phyloP scores from a whole-genome alignment of 108 stramenopile genomes.

The Nitzschia sp. region DNA sequence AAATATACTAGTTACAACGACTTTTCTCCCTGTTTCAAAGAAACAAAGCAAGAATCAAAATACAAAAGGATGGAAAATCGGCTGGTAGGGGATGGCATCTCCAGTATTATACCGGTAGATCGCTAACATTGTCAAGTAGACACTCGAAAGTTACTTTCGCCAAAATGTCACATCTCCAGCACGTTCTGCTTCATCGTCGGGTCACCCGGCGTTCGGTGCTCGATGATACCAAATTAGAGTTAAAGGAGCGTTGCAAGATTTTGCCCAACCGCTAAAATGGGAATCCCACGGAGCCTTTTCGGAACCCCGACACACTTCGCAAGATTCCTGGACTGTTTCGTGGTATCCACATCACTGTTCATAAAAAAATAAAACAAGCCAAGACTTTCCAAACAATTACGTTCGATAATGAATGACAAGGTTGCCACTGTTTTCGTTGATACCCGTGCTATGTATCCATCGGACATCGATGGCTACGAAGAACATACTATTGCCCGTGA shows the following conservation, averaged over 20 bases:
- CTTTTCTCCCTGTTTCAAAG: too few relatives aligned
- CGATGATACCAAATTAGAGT: neutral
- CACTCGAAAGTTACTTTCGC: too few relatives aligned
- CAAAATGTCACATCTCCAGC: too few relatives aligned
- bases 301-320: neutral
- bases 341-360: neutral
- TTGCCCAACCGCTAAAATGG: neutral
- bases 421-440: conserved; percentile 24
- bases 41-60: too few relatives aligned
- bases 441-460: conserved; percentile 15
- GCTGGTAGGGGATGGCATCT: too few relatives aligned
- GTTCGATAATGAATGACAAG: conserved; percentile 7
- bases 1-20: too few relatives aligned
- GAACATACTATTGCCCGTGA: conserved; percentile 6
- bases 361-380: neutral
- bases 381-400: neutral
- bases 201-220: too few relatives aligned
- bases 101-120: too few relatives aligned
- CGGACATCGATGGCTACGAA: conserved; percentile 17
- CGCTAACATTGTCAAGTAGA: too few relatives aligned
- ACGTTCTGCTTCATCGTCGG: too few relatives aligned
- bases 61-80: too few relatives aligned
- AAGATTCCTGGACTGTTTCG: neutral
- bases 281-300: neutral
- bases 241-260: conserved; percentile 4